Percentiles rank a stretch among this genome's conserved stretches.
These are phyloP conservation scores for Talaromyces islandicus DNA, from an alignment of 2,329 filamentous ascomycete species.

Conservation along the genomic window DNA sequence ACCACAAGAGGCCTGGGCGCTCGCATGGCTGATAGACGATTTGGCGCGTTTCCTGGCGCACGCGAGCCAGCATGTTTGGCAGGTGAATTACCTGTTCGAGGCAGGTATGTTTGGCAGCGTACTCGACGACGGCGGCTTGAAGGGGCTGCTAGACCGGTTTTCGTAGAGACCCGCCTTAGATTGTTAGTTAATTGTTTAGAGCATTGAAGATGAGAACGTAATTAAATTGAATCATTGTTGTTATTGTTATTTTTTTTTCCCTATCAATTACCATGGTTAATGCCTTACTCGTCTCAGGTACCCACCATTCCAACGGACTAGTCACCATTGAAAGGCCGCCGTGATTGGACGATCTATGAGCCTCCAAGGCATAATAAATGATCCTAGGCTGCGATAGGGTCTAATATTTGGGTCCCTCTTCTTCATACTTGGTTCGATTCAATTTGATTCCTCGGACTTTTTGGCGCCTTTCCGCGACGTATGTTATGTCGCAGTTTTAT, in stretches of 20 bases:
- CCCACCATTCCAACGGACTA: not conserved
- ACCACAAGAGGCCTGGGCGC: slow-evolving; percentile 6
- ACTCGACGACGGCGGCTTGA: slow-evolving; percentile 11
- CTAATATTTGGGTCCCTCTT: not conserved
- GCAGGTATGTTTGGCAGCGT: slow-evolving; percentile 15
- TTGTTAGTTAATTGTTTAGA: not conserved
- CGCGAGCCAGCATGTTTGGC: slow-evolving; percentile 22
- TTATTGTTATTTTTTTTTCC: too few species aligned
- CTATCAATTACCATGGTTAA: too few species aligned
- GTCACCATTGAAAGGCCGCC: too few species aligned
- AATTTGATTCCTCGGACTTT: not conserved
- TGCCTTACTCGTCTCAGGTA: not conserved
- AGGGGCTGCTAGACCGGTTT: slow-evolving; percentile 11
- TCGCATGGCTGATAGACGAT: slow-evolving; percentile 14
- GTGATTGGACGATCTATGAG: not conserved
- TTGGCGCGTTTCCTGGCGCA: slow-evolving; percentile 20
- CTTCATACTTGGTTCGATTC: not conserved
- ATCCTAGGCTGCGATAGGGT: not conserved
- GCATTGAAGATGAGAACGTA: too few species aligned
- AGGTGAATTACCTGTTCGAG: slow-evolving; percentile 18
- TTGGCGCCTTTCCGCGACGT: too few species aligned
- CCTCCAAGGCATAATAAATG: too few species aligned
- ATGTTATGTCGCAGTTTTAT: too few species aligned
- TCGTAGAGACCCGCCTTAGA: not conserved
- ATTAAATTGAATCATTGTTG: too few species aligned